Conservation (phyloP, 305 asterid genomes). For the Rubia balearica region DNA sequence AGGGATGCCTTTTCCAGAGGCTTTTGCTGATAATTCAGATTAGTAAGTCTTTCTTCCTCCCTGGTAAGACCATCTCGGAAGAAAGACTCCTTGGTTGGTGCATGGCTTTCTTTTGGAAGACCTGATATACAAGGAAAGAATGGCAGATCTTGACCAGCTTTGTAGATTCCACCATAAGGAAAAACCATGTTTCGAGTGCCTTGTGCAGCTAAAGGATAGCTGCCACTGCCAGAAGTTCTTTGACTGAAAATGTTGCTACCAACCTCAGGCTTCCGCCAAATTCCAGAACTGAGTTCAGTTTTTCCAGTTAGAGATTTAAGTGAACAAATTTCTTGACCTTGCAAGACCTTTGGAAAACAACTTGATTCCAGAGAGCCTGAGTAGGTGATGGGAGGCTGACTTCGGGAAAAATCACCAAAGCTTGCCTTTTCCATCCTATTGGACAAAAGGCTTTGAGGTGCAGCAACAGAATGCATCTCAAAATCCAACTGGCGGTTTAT, state of each 20-base stretch:
- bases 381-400: constrained; percentile 54
- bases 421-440: constrained; percentile 44
- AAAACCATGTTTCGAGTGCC: constrained; percentile 55
- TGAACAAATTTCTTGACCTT: constrained; percentile 99
- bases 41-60: constrained; percentile 33
- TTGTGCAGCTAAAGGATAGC: constrained; percentile 84
- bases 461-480: constrained; percentile 39
- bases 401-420: constrained; percentile 48
- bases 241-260: constrained; percentile 42
- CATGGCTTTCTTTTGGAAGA: constrained; percentile 41
- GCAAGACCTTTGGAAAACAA: constrained; percentile 99
- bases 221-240: constrained; percentile 45
- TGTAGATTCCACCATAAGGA: constrained; percentile 42
- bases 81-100: constrained; percentile 26
- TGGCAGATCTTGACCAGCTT: constrained; percentile 45
- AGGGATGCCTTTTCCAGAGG: constrained; percentile 38
- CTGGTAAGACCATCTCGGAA: constrained; percentile 35
- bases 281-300: constrained; percentile 38
- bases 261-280: constrained; percentile 56
- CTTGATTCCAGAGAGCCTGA: constrained; percentile 84
- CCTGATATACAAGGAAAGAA: constrained; percentile 42
- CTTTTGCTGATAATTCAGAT: constrained; percentile 35
- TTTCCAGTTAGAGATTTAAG: constrained; percentile 65
- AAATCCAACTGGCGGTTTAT: constrained; percentile 63
- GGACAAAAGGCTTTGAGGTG: constrained; percentile 36